A percentile compares a stretch with the other conserved stretches of the same genome.
phyloP scores from a whole-genome alignment of 331 rosid genomes.

The Quercus phellos region DNA sequence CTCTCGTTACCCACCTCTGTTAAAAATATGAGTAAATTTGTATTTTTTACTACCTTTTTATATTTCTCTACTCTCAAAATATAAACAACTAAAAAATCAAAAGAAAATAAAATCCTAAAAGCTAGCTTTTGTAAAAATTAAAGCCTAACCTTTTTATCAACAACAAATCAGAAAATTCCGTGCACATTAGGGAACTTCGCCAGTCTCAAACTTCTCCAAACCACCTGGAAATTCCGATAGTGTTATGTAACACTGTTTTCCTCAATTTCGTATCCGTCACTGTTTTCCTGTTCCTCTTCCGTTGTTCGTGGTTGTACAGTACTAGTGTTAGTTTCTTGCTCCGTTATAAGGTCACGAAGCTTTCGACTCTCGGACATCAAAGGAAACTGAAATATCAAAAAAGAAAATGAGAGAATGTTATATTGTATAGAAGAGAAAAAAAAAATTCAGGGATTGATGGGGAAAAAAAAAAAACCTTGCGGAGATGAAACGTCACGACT shows the following conservation, averaged over 20 bases:
- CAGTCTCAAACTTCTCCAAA: slow-evolving; percentile 67
- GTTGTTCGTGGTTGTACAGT: not conserved
- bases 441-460: not conserved
- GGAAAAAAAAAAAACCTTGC: slow-evolving; percentile 43
- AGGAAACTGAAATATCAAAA: slow-evolving; percentile 61
- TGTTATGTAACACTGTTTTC: slow-evolving; percentile 60
- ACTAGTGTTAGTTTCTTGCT: slow-evolving; percentile 46
- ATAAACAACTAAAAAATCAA: no score
- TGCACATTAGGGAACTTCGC: slow-evolving; percentile 73
- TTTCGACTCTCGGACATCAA: slow-evolving; percentile 75
- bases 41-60: no score
- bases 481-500: slow-evolving; percentile 86
- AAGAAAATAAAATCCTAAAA: no score
- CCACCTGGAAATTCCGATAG: slow-evolving; percentile 77
- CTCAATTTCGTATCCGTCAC: slow-evolving; percentile 40
- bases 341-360: slow-evolving; percentile 54
- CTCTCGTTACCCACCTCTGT: fast-evolving
- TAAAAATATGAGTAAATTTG: no score
- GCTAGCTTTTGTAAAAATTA: no score
- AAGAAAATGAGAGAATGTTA: not conserved
- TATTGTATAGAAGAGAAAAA: not conserved
- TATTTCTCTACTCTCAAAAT: no score
- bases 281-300: not conserved
- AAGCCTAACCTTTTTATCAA: no score
- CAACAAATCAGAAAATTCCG: no score